These are phyloP conservation scores for Sporothrix curviconia DNA, from an alignment of 2,329 filamentous ascomycete genomes.

Conservation along the genomic window DNA sequence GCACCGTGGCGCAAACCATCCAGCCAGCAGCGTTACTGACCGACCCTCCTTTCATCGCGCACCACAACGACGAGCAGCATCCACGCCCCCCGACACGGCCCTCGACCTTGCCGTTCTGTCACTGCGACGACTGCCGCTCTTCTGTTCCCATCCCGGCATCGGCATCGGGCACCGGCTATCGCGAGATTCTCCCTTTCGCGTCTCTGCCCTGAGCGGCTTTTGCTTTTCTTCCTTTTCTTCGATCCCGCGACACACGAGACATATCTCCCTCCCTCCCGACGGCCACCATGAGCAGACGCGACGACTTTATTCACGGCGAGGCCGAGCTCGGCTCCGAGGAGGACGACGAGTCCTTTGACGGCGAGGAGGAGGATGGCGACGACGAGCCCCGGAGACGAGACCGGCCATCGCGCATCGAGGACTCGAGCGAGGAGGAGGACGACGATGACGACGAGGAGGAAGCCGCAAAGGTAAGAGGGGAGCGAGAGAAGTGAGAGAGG, in stretches of 20 bases:
- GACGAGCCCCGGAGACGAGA: slow-evolving; percentile 43
- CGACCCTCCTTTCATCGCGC: background rate
- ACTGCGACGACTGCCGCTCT: too few species aligned
- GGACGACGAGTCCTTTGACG: slow-evolving; percentile 76
- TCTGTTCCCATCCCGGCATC: too few species aligned
- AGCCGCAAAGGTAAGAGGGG: slow-evolving; percentile 68
- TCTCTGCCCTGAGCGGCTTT: too few species aligned
- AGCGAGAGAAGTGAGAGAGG: too few species aligned
- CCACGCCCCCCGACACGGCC: background rate
- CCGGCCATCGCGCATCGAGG: slow-evolving; percentile 50
- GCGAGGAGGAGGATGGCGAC: slow-evolving; percentile 72
- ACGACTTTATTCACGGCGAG: slow-evolving; percentile 74
- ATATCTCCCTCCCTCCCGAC: too few species aligned
- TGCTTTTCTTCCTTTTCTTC: background rate
- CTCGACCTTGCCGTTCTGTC: too few species aligned
- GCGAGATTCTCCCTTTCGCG: too few species aligned
- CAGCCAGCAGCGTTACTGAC: too few species aligned
- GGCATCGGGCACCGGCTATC: too few species aligned
- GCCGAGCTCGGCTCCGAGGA: slow-evolving; percentile 82
- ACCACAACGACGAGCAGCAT: too few species aligned
- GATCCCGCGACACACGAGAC: background rate
- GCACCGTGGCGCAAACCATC: slow-evolving; percentile 8
- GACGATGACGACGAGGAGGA: slow-evolving; percentile 89
- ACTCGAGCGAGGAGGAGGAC: slow-evolving; percentile 88
- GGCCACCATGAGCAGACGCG: slow-evolving; percentile 57